Evolutionary conservation across 352 stramenopile species (phyloP), one percentile per base, ranked within the genome.

Genomic region (Phytophthora idaei): DNA sequence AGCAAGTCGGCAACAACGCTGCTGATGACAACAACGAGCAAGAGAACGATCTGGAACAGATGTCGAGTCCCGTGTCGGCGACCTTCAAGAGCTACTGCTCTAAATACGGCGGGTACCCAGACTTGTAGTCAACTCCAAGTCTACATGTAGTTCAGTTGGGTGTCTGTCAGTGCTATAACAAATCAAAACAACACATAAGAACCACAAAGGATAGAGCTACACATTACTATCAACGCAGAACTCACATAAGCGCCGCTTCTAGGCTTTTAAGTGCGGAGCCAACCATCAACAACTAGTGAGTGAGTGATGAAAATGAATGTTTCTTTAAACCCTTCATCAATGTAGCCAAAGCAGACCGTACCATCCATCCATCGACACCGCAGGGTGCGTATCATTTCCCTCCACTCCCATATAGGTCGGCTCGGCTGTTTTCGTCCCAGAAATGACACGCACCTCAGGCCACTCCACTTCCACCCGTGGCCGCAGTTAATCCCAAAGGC

Each of bases 81-180:
- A 77, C 80, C 17, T 91, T 92, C 73, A 90, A 86, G 61, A 82
- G 78, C 56, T 93, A 93, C 46, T 95, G 87, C 81, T 95, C 87
- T 25, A 95, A 93, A 64, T 95, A 95, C 52, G 87, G 87, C 42
- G 87, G 87, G 14, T 95, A 95, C 37, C 80, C 85, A 55, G 84
- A 92, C 14, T 55, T 67, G 10, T 88, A 60, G 57, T 4, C 21
- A 41, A 36, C 21, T 21, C 21, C 5, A 49, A 56, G 11, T 41
- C 39, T 29, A 21, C 21, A 21, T 21, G 21, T 21, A 34, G 5
- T 53, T 25, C 27, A n/a, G 42, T 55, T 39, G 28, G 12, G 21
- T 21, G 34, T 56, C 41, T 65, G 45, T 28, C n/a, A 21, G 36
- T 47, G 31, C 67, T 63, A 63, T 32, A 67, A 55, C 44, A 63